These are phyloP conservation scores for Irpex sp. DNA, from an alignment of 1,284 basidiomycete species.

Conservation along the genomic window DNA sequence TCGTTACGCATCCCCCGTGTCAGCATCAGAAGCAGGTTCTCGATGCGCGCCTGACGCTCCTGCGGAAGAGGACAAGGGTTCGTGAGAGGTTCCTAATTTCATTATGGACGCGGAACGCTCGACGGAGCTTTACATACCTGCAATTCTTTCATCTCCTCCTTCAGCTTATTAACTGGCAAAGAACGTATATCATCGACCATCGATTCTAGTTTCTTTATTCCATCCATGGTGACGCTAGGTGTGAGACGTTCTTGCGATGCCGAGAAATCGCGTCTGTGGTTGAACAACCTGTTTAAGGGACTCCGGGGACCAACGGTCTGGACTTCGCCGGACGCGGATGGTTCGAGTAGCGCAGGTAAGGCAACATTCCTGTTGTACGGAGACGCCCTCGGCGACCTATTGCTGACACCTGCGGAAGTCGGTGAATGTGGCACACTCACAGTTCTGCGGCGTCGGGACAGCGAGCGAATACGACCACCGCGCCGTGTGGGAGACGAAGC, in stretches of 20 bases:
- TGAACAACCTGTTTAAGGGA: slow-evolving; percentile 53
- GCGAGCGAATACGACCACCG: slow-evolving; percentile 12
- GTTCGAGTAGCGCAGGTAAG: slow-evolving; percentile 23
- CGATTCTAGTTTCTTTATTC: slow-evolving; percentile 50
- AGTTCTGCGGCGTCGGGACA: neutral
- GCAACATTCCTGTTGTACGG: slow-evolving; percentile 20
- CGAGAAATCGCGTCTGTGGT: slow-evolving; percentile 15
- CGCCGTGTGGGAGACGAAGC: slow-evolving; percentile 24
- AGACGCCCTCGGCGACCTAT: slow-evolving; percentile 20
- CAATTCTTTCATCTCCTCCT: slow-evolving; percentile 77
- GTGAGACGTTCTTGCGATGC: slow-evolving; percentile 12
- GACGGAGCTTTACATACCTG: slow-evolving; percentile 44
- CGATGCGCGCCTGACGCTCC: slow-evolving; percentile 79
- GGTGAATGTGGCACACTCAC: slow-evolving; percentile 12
- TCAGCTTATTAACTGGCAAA: slow-evolving; percentile 59
- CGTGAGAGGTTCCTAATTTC: neutral
- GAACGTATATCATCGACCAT: slow-evolving; percentile 59
- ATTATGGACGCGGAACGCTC: neutral
- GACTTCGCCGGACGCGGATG: slow-evolving; percentile 28
- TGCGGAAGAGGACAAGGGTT: slow-evolving; percentile 22
- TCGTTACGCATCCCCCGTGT: slow-evolving; percentile 45
- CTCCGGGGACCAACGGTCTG: slow-evolving; percentile 34
- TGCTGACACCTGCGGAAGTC: slow-evolving; percentile 1
- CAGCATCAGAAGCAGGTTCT: slow-evolving; percentile 55
- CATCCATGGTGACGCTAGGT: neutral